phyloP scores from a whole-genome alignment of 2,329 filamentous ascomycete species.

The Intubia oerlemansii region DNA sequence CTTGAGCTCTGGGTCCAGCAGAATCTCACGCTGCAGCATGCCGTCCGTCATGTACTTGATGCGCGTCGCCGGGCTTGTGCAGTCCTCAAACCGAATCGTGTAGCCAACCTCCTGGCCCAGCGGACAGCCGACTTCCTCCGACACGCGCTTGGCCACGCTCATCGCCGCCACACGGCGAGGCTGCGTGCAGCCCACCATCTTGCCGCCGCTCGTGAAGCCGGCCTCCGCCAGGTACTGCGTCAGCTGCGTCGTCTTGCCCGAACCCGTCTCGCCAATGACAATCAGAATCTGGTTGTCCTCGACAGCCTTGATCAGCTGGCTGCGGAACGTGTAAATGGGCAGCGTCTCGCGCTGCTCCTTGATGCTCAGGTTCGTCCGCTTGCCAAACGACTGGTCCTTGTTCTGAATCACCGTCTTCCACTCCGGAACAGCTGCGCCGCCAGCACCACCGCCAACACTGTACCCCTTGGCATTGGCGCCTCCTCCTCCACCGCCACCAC shows the following conservation, averaged over 20 bases:
- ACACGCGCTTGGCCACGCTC: slow-evolving; percentile 82
- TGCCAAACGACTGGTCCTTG: slow-evolving; percentile 64
- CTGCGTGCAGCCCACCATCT: slow-evolving; percentile 92
- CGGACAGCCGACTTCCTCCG: slow-evolving; percentile 52
- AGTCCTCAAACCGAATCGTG: slow-evolving; percentile 93
- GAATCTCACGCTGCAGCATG: slow-evolving; percentile 88
- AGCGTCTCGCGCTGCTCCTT: slow-evolving; percentile 83
- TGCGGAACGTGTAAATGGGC: slow-evolving; percentile 75
- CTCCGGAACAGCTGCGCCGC: slow-evolving; percentile 51
- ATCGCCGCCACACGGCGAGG: slow-evolving; percentile 88
- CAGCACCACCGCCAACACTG: background rate
- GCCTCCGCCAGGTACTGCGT: slow-evolving; percentile 90
- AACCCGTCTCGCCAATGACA: slow-evolving; percentile 92
- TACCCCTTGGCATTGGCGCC: too few species aligned
- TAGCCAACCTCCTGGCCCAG: slow-evolving; percentile 88
- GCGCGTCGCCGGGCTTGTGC: slow-evolving; percentile 64
- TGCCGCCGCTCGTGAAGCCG: slow-evolving; percentile 67
- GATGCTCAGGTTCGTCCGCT: slow-evolving; percentile 76
- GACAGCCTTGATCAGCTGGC: slow-evolving; percentile 72
- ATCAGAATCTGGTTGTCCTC: slow-evolving; percentile 77
- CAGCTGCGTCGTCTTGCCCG: slow-evolving; percentile 89
- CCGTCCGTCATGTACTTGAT: slow-evolving; percentile 99
- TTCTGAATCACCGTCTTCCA: slow-evolving; percentile 75
- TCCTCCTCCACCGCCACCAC: background rate
- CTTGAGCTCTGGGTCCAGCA: slow-evolving; percentile 73